Base-by-base conservation (phyloP, 208 protist species). In the Acanthamoeba lenticulata region DNA sequence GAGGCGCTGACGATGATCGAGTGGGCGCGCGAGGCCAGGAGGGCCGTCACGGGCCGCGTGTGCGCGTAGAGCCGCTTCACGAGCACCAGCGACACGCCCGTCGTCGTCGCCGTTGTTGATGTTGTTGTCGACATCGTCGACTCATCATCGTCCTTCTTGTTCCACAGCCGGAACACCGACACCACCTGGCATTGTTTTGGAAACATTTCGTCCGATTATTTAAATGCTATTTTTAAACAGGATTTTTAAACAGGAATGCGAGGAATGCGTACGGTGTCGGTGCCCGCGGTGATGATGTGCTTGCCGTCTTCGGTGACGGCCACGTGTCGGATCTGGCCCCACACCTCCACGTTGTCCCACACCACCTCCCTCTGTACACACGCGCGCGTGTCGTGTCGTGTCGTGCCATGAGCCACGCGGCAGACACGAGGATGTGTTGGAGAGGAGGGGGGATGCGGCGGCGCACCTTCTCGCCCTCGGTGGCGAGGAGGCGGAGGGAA, bases 271-370 rank as follows among this genome's bases (percentile, higher is more conserved):
- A 90, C 81, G 7, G 49, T 34, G 81, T 90, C 52, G 49, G 81
- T 67, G 34, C 81, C 81, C 4, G 27, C 81, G 52, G 36, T 57
- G 52, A 90, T 27, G 47, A 90, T 29, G 15, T 90, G 29, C 32
- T 90, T 90, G 81, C 81, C 81, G 38, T 90, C 81, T 24, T 90
- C 81, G 38, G 29, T 90, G 2, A 65, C 38, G 38, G 49, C 44
- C 1, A 65, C 81, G 29, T 65, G 81, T n/a, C 49, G 24, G 19
- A 90, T 6, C 49, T 65, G 81, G 29, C 81, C 81, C 81, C 81
- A 90, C 6, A 65, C 81, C 38, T 90, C 49, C 36, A 90, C 29
- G 49, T 90, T 90, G 34, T 90, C 81, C 81, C 81, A 90, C 32
- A 90, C 52, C 2, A 65, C 81, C 52, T 90, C 81, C 21, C 32